Base-by-base conservation (phyloP, 1,284 basidiomycete species). In the Tilletia setariae region DNA sequence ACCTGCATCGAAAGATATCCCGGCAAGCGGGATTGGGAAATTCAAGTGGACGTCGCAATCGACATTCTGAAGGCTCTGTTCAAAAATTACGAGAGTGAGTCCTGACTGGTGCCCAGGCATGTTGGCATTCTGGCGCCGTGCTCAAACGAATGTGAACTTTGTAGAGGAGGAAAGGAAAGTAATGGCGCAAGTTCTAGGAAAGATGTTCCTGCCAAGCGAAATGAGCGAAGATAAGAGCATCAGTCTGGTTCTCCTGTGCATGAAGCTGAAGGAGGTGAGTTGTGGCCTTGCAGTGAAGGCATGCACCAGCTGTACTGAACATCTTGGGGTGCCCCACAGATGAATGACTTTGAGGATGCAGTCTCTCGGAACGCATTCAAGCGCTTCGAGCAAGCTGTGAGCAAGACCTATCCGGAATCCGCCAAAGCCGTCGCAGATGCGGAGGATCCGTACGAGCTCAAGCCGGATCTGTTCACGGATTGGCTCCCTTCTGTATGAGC, bases 111-210 rank as follows among this genome's bases (percentile, higher is more conserved):
- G 35, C 3, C 61, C 32, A 82, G 21, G 85, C 70, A 11, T 6
- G 63, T 6, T 44, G 43, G 9, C 11, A 44, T 44, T 44, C 43
- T 44, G 43, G 9, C 43, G 9, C 16, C 11, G 16, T 19, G 49
- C 30, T 84, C 46, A 76, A 82, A 46, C 62, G 46, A 56, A 71
- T 56, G 15, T 15, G 15, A 6, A 49, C 21, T 23, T 21, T 30
- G 56, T 7, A 93, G 91, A 87, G 79, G 91, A 92, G 15, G 88
- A 90, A 71, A 88, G 90, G 77, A 96, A 95, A 82, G 86, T 89
- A 0, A 83, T 95, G 16, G 90, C 89, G 68, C 90, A 93, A 68
- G 85, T 92, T 47, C 86, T 98, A 1, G 86, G 86, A 49, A 92
- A 94, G 77, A 85, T 98, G 1, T 86, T 90, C 76, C 84, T 96